Base-by-base conservation (phyloP, 2,329 filamentous ascomycete species). In the Monosporascus sp. region DNA sequence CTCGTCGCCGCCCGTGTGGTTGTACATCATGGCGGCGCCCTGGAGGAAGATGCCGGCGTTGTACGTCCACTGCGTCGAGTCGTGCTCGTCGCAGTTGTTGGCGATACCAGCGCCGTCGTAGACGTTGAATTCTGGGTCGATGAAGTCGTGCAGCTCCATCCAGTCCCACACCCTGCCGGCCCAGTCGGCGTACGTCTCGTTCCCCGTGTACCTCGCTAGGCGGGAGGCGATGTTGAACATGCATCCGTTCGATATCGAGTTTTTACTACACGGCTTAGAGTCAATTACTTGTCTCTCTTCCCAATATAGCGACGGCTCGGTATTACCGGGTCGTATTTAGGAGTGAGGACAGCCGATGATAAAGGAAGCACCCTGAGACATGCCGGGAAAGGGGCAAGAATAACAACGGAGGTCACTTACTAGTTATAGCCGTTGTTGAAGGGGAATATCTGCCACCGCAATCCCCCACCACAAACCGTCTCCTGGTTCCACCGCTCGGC, bases 361-460 rank as follows among this genome's bases (percentile, higher is more conserved):
- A 35, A 35, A 14, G 14, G 31, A 35, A 35, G 31, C 31, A 35
- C 9, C 31, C 31, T 14, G 31, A 35, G 31, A 35, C 31, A 14
- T 5, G 31, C 31, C 31, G 31, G 31, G 14, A 35, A 31, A 31
- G 11, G 31, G 31, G 31, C 31, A 35, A 5, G 9, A 1, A 35
- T 35, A 35, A 27, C 31, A 35, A 5, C 31, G 31, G 31, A 35
- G 14, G 31, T 14, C 31, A 3, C 31, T 35, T 35, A 35, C 31
- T 86, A 86, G 68, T 81, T 75, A 71, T 75, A 86, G 49, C 89
- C 89, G 53, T 78, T 81, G 72, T 91, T 91, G 72, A 86, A 89
- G 14, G 82, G 78, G 72, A 87, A 92, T 56, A 95, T 88, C 72
- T 96, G 91, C 91, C 91, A 96, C 58, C 87, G 83, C 59, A 96